phyloP scores from a whole-genome alignment of 495 filamentous ascomycete species.

The Hyaloscypha bicolor region DNA sequence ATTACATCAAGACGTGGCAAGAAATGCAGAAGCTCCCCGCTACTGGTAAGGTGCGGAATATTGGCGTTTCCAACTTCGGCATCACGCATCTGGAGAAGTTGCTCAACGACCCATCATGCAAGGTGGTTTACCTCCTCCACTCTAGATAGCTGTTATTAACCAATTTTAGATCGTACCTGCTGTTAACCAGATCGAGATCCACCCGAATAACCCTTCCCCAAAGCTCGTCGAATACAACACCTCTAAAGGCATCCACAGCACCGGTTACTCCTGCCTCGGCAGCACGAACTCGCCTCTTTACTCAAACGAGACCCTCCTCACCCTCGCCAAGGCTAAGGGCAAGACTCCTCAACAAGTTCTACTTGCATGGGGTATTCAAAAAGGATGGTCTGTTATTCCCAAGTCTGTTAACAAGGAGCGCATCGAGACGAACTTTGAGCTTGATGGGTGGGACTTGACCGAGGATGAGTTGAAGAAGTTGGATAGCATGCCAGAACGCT shows the following conservation, averaged over 20 bases:
- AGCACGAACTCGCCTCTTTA: constrained; percentile 76
- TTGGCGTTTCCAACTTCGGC: constrained; percentile 86
- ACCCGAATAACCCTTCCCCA: constrained; percentile 54
- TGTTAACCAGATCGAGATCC: constrained; percentile 92
- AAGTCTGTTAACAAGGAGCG: constrained; percentile 77
- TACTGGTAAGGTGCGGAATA: constrained; percentile 70
- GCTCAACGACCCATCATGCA: constrained; percentile 42
- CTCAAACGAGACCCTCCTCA: constrained; percentile 66
- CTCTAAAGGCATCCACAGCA: constrained; percentile 72
- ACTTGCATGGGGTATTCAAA: constrained; percentile 74
- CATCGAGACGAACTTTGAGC: constrained; percentile 70
- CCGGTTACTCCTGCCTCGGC: constrained; percentile 75
- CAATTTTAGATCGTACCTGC: constrained; percentile 69
- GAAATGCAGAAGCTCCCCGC: constrained; percentile 72
- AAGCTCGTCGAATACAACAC: constrained; percentile 74
- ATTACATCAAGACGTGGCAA: constrained; percentile 76
- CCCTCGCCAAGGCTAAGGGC: constrained; percentile 68
- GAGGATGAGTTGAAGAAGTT: constrained; percentile 65
- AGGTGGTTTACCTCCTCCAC: constrained; percentile 11
- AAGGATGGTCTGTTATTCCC: constrained; percentile 74
- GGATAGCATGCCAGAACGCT: constrained; percentile 64
- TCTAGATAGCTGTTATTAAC: not conserved
- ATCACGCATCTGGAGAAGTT: constrained; percentile 71
- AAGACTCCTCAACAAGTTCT: constrained; percentile 66
- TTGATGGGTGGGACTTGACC: constrained; percentile 68